Percentiles rank a stretch among this genome's conserved stretches.
phyloP scores from a whole-genome alignment of 2,329 filamentous ascomycete genomes.

The Pseudocercospora fijiensis region DNA sequence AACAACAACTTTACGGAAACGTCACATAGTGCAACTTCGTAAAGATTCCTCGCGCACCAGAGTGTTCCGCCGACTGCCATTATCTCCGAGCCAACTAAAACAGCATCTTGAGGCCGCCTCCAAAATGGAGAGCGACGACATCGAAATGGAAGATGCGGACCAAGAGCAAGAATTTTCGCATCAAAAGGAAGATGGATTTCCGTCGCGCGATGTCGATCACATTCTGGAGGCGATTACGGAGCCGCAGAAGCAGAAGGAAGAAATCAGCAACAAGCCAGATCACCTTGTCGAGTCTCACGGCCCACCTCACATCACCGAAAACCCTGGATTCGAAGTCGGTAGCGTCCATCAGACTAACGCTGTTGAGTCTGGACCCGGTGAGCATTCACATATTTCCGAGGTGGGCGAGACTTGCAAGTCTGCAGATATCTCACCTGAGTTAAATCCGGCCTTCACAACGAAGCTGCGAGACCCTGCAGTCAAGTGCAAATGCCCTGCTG shows the following conservation, averaged over 20 bases:
- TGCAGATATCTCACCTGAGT: background rate
- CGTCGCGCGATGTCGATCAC: background rate
- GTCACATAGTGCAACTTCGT: background rate
- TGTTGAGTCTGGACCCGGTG: background rate
- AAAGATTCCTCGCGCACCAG: background rate
- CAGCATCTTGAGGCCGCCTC: background rate
- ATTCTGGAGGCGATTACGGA: background rate
- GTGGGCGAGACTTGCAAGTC: background rate
- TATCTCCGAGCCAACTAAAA: background rate
- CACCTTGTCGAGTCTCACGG: background rate
- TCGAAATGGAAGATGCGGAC: background rate
- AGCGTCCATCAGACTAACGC: background rate
- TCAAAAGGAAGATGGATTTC: background rate
- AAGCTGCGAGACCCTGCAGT: conserved; percentile 14
- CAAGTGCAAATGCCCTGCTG: conserved; percentile 21
- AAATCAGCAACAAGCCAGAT: background rate
- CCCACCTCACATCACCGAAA: background rate
- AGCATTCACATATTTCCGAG: background rate
- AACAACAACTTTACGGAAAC: conserved; percentile 3
- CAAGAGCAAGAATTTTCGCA: background rate
- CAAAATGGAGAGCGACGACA: conserved; percentile 8
- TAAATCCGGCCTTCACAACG: background rate
- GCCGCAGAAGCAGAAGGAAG: background rate
- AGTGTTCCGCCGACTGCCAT: background rate
- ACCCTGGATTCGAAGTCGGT: background rate